Evolutionary conservation across 176 grass and related monocot species (phyloP).

Genomic region (Alloteropsis semialata): DNA sequence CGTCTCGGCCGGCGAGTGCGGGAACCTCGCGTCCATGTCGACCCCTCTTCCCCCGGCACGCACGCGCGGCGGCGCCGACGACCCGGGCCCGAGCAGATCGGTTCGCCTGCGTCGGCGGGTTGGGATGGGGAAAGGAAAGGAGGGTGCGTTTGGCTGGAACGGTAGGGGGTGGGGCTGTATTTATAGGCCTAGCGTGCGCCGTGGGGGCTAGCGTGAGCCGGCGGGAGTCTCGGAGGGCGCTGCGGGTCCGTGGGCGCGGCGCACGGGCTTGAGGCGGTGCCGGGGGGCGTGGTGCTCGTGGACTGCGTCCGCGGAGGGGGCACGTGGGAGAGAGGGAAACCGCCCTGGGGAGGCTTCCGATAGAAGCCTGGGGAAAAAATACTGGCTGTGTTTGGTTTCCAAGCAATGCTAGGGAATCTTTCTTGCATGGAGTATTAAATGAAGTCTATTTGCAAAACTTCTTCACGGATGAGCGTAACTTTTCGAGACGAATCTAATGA

Average conservation of each 20-base stretch:
- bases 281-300: neutral
- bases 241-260: neutral
- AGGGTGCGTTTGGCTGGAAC: rapidly evolving
- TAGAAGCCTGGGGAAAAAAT: no score
- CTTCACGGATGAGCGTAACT: no score
- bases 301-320: neutral
- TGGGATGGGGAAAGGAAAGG: neutral
- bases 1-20: conserved; percentile 79
- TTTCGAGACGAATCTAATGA: no score
- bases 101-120: neutral
- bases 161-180: neutral
- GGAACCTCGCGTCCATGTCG: conserved; percentile 94
- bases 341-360: neutral
- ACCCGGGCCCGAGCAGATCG: neutral
- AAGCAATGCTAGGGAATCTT: no score
- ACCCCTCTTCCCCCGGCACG: conserved; percentile 16
- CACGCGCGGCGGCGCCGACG: neutral
- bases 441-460: no score
- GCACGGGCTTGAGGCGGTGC: no score
- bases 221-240: neutral
- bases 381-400: no score
- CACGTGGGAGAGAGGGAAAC: neutral
- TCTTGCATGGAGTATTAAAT: no score
- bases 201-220: conserved; percentile 2
- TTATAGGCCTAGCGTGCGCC: conserved; percentile 58